phyloP scores from a whole-genome alignment of 441 rosid species.

The Raphanus hybrid region DNA sequence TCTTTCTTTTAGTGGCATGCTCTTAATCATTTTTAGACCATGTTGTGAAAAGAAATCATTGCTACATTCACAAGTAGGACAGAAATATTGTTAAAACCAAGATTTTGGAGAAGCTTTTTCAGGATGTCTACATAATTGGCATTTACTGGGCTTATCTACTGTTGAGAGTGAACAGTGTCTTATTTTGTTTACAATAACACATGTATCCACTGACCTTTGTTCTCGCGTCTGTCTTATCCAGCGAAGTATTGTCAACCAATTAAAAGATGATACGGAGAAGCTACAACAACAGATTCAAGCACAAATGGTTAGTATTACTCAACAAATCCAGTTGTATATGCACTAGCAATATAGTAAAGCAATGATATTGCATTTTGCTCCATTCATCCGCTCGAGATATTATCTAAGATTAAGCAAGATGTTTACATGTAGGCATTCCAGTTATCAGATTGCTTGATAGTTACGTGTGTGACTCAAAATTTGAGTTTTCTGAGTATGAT shows the following conservation, averaged over 20 bases:
- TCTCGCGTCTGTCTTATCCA: conserved; percentile 43
- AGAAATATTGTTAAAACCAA: conserved; percentile 11
- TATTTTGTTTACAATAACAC: conserved; percentile 3
- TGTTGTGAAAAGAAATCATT: conserved; percentile 11
- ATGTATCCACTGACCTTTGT: conserved; percentile 9
- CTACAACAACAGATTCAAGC: conserved; percentile 83
- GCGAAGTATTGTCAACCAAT: conserved; percentile 92
- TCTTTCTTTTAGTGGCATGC: no score
- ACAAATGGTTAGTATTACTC: conserved; percentile 68
- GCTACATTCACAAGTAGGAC: conserved; percentile 27
- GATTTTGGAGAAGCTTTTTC: conserved; percentile 4
- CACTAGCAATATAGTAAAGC: conserved; percentile 4
- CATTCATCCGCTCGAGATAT: background rate
- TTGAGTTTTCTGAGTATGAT: conserved; percentile 5
- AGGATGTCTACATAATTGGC: conserved; percentile 21
- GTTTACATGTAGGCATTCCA: background rate
- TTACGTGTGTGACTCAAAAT: background rate
- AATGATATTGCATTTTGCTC: conserved; percentile 25
- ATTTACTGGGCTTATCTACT: conserved; percentile 12
- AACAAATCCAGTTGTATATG: conserved; percentile 12
- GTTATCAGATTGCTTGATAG: conserved; percentile 14
- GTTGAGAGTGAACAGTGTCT: conserved; percentile 24
- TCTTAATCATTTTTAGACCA: conserved; percentile 14
- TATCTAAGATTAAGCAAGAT: conserved; percentile 3
- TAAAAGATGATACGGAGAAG: conserved; percentile 85